A percentile compares a stretch with the other conserved stretches of the same genome.
Conservation (phyloP, 1,284 basidiomycete species). For the Rhodotorula sp. region DNA sequence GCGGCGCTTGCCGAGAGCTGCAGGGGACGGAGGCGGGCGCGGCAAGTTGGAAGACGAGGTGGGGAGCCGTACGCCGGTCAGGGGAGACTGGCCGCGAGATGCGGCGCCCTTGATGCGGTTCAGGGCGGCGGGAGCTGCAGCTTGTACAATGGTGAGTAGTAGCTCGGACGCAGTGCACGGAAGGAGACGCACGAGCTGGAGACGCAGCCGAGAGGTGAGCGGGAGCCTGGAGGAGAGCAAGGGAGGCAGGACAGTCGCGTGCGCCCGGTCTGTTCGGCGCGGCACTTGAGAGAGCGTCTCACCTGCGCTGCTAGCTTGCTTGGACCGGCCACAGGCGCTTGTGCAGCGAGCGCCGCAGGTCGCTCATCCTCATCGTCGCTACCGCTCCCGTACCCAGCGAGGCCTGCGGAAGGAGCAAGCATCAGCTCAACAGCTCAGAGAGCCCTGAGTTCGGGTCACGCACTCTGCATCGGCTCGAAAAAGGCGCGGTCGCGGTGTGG, state of each 20-base stretch:
- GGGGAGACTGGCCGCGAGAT: constrained; percentile 13
- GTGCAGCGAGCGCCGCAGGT: too few relatives aligned
- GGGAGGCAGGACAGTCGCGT: constrained; percentile 12
- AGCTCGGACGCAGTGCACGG: accelerated
- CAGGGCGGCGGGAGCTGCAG: constrained; percentile 2
- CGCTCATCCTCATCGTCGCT: constrained; percentile 6
- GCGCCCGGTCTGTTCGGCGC: constrained; percentile 6
- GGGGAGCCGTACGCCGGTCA: constrained; percentile 26
- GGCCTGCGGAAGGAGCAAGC: background rate
- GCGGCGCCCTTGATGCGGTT: constrained; percentile 18
- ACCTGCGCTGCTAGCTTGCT: background rate
- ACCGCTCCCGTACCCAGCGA: constrained; percentile 9
- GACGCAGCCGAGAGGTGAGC: constrained; percentile 1
- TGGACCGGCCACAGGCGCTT: background rate
- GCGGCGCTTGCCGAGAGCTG: constrained; percentile 7
- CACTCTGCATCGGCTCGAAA: background rate
- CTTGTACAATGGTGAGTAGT: background rate
- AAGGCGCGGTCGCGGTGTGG: background rate
- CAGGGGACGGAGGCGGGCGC: background rate
- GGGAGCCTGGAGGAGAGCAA: constrained; percentile 1
- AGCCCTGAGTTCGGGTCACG: background rate
- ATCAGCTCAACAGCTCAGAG: background rate
- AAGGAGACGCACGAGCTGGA: constrained; percentile 15
- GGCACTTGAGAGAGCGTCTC: background rate
- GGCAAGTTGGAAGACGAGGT: constrained; percentile 5